phyloP scores from a whole-genome alignment of 164 flowering plant genomes.

The Berberis thunbergii region DNA sequence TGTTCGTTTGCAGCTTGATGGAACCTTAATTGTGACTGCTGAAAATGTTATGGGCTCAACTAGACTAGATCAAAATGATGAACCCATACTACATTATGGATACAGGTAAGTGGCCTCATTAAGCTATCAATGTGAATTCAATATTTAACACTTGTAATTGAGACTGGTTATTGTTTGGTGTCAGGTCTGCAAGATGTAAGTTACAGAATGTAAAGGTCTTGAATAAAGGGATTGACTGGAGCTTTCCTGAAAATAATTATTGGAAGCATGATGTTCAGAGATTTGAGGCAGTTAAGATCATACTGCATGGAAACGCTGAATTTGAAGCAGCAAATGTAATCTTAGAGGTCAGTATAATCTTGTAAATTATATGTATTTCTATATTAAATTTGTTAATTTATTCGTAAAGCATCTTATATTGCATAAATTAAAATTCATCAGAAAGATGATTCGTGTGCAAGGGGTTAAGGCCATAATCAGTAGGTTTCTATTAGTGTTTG shows the following conservation, averaged over 20 bases:
- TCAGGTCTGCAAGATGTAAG: conserved; percentile 83
- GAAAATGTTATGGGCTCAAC: conserved; percentile 71
- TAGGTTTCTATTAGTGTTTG: too few relatives aligned
- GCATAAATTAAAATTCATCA: too few relatives aligned
- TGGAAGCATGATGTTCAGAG: conserved; percentile 88
- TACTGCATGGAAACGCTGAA: conserved; percentile 95
- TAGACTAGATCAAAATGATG: conserved; percentile 31
- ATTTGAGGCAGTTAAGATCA: conserved; percentile 51
- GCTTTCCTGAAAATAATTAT: conserved; percentile 43
- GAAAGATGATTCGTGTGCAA: too few relatives aligned
- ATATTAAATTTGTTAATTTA: background rate
- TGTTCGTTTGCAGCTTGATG: conserved; percentile 60
- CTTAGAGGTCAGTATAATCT: conserved; percentile 38
- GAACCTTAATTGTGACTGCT: conserved; percentile 72
- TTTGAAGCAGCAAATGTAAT: conserved; percentile 79
- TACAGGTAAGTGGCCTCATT: conserved; percentile 37
- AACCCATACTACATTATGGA: conserved; percentile 70
- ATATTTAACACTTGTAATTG: background rate
- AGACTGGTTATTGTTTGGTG: background rate
- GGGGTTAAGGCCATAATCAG: too few relatives aligned
- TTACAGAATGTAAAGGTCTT: conserved; percentile 59
- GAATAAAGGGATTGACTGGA: conserved; percentile 89
- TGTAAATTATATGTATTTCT: background rate
- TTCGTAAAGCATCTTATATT: background rate
- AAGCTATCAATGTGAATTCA: background rate